Percentiles rank a stretch among this genome's conserved stretches.
These are phyloP conservation scores for Vigna nakashimae DNA, from an alignment of 306 rosid species.

Conservation along the genomic window DNA sequence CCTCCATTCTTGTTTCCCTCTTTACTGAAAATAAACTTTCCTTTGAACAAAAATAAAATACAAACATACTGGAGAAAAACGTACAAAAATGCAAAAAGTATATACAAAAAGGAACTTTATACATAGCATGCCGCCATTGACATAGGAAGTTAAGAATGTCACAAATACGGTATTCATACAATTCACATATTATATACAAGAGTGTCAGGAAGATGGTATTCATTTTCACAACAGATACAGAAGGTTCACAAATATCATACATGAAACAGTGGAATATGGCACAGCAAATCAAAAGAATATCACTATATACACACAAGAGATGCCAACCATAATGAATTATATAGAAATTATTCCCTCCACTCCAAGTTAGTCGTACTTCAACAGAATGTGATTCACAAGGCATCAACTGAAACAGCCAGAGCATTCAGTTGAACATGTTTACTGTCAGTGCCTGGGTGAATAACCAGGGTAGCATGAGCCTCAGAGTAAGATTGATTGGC, in stretches of 20 bases:
- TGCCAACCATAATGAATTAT: slow-evolving; percentile 31
- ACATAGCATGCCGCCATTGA: not conserved
- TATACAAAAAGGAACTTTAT: not conserved
- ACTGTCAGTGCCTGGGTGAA: slow-evolving; percentile 70
- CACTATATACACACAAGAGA: slow-evolving; percentile 37
- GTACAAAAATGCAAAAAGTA: too few species aligned
- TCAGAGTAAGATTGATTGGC: slow-evolving; percentile 55
- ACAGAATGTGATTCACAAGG: slow-evolving; percentile 44
- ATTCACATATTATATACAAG: slow-evolving; percentile 24
- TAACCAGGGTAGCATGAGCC: slow-evolving; percentile 61
- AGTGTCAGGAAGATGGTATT: slow-evolving; percentile 21
- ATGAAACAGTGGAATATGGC: slow-evolving; percentile 31
- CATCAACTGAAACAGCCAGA: slow-evolving; percentile 75
- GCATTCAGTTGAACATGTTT: slow-evolving; percentile 76
- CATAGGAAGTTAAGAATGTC: slow-evolving; percentile 12
- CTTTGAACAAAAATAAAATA: not conserved
- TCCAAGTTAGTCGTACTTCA: slow-evolving; percentile 9
- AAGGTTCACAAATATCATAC: not conserved
- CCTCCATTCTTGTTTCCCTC: not conserved
- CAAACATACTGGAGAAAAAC: not conserved
- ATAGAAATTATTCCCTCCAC: slow-evolving; percentile 29
- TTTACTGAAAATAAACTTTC: not conserved
- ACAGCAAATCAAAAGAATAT: slow-evolving; percentile 27
- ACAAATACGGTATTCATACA: not conserved
- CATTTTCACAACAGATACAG: slow-evolving; percentile 13